These are phyloP conservation scores for Balansia obtecta DNA, from an alignment of 2,329 filamentous ascomycete genomes.

Conservation along the genomic window DNA sequence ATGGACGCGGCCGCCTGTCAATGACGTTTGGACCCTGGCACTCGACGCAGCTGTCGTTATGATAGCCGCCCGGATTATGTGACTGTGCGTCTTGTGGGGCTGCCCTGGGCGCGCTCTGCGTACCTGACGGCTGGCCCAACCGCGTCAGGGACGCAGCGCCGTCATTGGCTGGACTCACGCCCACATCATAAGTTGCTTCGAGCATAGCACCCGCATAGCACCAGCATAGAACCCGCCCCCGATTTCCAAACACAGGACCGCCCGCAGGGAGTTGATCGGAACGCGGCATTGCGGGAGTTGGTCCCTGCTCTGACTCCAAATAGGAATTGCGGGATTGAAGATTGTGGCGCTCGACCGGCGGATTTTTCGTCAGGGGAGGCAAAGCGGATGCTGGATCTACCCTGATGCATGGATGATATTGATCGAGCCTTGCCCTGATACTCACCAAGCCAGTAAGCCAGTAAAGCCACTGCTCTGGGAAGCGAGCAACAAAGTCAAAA, in stretches of 20 bases:
- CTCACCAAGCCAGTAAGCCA: not conserved
- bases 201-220: too few relatives aligned
- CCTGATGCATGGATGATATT: not conserved
- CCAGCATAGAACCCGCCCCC: too few relatives aligned
- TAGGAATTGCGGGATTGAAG: not conserved
- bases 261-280: not conserved
- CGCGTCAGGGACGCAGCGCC: conserved; percentile 1
- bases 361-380: not conserved
- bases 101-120: not conserved
- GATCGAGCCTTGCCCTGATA: not conserved
- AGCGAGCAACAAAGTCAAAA: not conserved
- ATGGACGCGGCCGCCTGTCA: not conserved
- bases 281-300: not conserved
- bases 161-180: conserved; percentile 5
- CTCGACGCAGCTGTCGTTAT: not conserved
- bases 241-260: too few relatives aligned
- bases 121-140: not conserved
- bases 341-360: not conserved
- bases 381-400: not conserved
- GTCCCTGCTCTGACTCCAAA: not conserved
- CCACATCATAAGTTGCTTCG: not conserved
- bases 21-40: conserved; percentile 1
- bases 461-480: not conserved
- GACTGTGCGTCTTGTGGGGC: not conserved
- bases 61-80: conserved; percentile 1